These are phyloP conservation scores for Stellera chamaejasme DNA, from an alignment of 345 rosid genomes.

Conservation along the genomic window DNA sequence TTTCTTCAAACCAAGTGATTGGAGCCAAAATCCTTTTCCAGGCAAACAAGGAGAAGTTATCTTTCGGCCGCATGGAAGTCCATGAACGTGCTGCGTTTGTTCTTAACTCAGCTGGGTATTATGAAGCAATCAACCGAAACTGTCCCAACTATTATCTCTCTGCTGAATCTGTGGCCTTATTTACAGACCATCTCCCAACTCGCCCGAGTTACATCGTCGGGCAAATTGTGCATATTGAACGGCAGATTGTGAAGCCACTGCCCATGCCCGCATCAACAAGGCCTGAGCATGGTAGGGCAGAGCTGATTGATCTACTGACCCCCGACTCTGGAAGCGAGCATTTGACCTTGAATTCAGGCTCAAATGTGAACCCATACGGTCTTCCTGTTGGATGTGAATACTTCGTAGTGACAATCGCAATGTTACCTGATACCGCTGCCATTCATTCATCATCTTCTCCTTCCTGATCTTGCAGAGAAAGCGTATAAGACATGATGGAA, in stretches of 20 bases:
- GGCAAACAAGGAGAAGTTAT: slow-evolving; percentile 93
- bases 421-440: slow-evolving; percentile 73
- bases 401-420: slow-evolving; percentile 91
- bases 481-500: slow-evolving; percentile 83
- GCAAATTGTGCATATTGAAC: slow-evolving; percentile 85
- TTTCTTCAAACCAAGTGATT: background rate
- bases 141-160: slow-evolving; percentile 74
- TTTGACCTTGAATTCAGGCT: slow-evolving; percentile 45
- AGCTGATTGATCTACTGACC: slow-evolving; percentile 31
- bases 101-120: slow-evolving; percentile 64
- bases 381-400: slow-evolving; percentile 84
- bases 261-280: slow-evolving; percentile 28
- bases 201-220: slow-evolving; percentile 83
- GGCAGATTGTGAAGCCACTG: slow-evolving; percentile 57
- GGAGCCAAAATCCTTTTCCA: slow-evolving; percentile 19
- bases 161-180: slow-evolving; percentile 87
- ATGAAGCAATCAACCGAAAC: slow-evolving; percentile 76
- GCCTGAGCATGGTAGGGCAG: slow-evolving; percentile 30
- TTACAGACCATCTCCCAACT: slow-evolving; percentile 75
- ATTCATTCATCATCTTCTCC: slow-evolving; percentile 57
- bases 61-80: slow-evolving; percentile 75
- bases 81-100: slow-evolving; percentile 95
- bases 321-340: slow-evolving; percentile 45
- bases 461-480: slow-evolving; percentile 73
- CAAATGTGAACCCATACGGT: slow-evolving; percentile 57